These are phyloP conservation scores for Calonectria ilicicola DNA, from an alignment of 2,329 filamentous ascomycete genomes.

Conservation along the genomic window DNA sequence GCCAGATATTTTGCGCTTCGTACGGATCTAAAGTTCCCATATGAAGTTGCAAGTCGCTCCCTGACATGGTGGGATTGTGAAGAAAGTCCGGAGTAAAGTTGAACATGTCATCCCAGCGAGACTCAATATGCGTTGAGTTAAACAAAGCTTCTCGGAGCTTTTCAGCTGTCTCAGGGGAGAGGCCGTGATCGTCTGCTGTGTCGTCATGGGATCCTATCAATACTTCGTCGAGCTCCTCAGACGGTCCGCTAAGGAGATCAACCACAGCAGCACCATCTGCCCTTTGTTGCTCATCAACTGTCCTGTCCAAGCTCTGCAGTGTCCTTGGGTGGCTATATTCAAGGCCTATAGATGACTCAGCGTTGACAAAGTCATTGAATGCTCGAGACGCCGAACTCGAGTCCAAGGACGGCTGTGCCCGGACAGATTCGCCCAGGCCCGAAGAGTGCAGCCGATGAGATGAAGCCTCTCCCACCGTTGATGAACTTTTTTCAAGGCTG, in stretches of 20 bases:
- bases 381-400: conserved; percentile 49
- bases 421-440: conserved; percentile 30
- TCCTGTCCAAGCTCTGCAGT: neutral
- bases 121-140: conserved; percentile 24
- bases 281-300: conserved; percentile 39
- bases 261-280: conserved; percentile 55
- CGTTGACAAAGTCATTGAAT: conserved; percentile 40
- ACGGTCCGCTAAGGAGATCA: conserved; percentile 48
- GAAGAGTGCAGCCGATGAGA: conserved; percentile 34
- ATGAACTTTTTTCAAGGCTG: conserved; percentile 26
- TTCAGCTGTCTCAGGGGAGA: conserved; percentile 44
- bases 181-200: conserved; percentile 35
- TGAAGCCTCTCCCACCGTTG: conserved; percentile 34
- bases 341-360: conserved; percentile 24
- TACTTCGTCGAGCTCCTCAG: conserved; percentile 31
- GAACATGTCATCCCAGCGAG: conserved; percentile 59
- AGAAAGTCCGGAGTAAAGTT: conserved; percentile 64
- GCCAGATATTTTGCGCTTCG: conserved; percentile 59
- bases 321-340: conserved; percentile 8
- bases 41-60: conserved; percentile 40
- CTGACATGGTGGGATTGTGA: conserved; percentile 32
- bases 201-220: conserved; percentile 36
- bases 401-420: conserved; percentile 23
- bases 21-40: conserved; percentile 54
- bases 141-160: conserved; percentile 55